Percentiles rank a stretch among this genome's conserved stretches.
phyloP scores from a whole-genome alignment of 1,284 basidiomycete genomes.

The Schizophyllum amplum region DNA sequence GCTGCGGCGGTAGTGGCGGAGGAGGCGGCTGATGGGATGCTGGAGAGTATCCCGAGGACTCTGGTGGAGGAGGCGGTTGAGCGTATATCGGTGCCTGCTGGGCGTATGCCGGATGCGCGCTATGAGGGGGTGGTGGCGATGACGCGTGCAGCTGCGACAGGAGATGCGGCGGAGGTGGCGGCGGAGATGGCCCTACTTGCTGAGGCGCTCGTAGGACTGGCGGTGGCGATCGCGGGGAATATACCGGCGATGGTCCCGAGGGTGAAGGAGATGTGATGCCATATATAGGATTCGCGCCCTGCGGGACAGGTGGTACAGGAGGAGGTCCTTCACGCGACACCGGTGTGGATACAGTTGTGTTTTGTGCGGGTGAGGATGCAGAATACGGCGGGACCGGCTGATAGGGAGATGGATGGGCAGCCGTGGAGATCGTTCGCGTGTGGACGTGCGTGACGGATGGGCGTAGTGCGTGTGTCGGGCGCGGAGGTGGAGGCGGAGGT shows the following conservation, averaged over 20 bases:
- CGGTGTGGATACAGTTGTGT: too few species aligned
- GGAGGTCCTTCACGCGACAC: neutral
- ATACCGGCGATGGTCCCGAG: conserved; percentile 5
- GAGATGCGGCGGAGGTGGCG: conserved; percentile 1
- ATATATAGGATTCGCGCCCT: conserved; percentile 7
- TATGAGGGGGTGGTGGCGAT: conserved; percentile 14
- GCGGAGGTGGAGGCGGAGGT: neutral
- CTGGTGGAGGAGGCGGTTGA: conserved; percentile 11
- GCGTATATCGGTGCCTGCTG: conserved; percentile 13
- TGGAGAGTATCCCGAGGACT: neutral
- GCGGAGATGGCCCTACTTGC: neutral
- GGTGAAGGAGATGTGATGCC: too few species aligned
- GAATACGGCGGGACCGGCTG: neutral
- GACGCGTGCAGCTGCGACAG: conserved; percentile 9
- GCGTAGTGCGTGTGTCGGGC: neutral
- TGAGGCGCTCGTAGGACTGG: too few species aligned
- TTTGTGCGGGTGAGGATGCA: neutral
- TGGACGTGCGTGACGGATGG: neutral
- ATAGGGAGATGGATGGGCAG: neutral
- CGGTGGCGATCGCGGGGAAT: neutral
- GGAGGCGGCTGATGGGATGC: neutral
- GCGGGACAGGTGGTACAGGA: conserved; percentile 9
- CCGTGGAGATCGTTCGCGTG: neutral
- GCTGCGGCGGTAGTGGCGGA: conserved; percentile 1
- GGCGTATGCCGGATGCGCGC: conserved; percentile 8